Conservation (phyloP, 768 basidiomycete species). For the Suillus cothurnatus region DNA sequence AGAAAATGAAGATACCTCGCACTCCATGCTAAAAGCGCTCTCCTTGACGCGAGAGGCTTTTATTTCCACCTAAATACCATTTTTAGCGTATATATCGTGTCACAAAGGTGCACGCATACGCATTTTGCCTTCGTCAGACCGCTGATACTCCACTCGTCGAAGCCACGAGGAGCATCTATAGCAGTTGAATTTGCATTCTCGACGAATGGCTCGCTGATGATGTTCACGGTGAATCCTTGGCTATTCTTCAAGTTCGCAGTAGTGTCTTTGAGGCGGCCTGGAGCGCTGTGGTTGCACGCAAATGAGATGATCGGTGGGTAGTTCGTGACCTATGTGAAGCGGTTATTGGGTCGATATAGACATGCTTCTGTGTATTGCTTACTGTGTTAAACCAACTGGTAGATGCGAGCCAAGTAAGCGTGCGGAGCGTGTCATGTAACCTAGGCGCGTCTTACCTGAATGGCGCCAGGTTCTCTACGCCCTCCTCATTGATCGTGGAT, state of each 20-base stretch:
- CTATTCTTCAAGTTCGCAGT: conserved; percentile 46
- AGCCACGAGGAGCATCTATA: conserved; percentile 38
- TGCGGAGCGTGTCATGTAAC: not conserved
- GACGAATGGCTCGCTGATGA: conserved; percentile 54
- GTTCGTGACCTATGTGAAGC: conserved; percentile 19
- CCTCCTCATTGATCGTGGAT: conserved; percentile 37
- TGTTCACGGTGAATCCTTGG: conserved; percentile 53
- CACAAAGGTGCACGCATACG: conserved; percentile 18
- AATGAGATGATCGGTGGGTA: conserved; percentile 42
- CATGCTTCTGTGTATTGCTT: not conserved
- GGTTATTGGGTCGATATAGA: not conserved
- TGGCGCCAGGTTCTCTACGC: conserved; percentile 44
- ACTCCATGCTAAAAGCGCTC: conserved; percentile 50
- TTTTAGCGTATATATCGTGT: not conserved
- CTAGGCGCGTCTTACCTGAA: conserved; percentile 35
- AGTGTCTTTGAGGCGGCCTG: conserved; percentile 43
- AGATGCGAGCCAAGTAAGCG: not conserved
- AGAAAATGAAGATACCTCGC: conserved; percentile 31
- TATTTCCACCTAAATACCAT: conserved; percentile 34
- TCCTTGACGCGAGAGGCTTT: conserved; percentile 45
- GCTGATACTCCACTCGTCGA: conserved; percentile 44
- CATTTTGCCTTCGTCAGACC: conserved; percentile 46
- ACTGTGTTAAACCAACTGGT: conserved; percentile 34
- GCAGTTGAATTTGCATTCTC: conserved; percentile 41
- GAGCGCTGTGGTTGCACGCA: conserved; percentile 19